Percentiles rank a stretch among this genome's conserved stretches.
Conservation (phyloP, 495 filamentous ascomycete species). For the Penicillium steckii region DNA sequence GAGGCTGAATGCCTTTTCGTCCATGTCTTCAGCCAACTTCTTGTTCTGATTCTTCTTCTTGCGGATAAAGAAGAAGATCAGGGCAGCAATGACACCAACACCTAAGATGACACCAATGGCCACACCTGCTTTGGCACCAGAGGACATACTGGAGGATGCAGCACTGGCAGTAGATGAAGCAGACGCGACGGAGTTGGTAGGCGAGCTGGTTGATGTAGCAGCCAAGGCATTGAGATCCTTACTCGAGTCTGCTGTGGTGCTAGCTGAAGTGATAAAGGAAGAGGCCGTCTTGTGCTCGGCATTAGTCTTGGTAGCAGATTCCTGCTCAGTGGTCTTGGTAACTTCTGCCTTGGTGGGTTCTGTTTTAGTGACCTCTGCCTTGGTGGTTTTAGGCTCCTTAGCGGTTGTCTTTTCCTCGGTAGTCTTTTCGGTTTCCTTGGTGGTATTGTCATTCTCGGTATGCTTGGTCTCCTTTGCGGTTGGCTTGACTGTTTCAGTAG, state of each 20-base stretch:
- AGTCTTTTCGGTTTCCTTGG: constrained; percentile 1
- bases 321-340: constrained; percentile 3
- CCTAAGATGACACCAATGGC: constrained; percentile 73
- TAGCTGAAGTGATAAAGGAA: constrained; percentile 23
- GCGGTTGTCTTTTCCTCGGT: neutral
- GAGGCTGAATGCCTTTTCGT: constrained; percentile 51
- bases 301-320: constrained; percentile 6
- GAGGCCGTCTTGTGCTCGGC: constrained; percentile 2
- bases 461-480: constrained; percentile 6
- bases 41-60: constrained; percentile 55
- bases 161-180: constrained; percentile 13
- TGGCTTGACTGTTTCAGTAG: neutral
- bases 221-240: constrained; percentile 13
- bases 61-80: constrained; percentile 64
- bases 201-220: constrained; percentile 13
- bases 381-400: no score
- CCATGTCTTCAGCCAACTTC: constrained; percentile 48
- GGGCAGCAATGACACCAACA: constrained; percentile 56
- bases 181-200: constrained; percentile 14
- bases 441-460: constrained; percentile 2
- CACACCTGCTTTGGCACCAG: constrained; percentile 77
- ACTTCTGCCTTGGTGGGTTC: neutral
- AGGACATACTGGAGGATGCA: constrained; percentile 15
- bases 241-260: constrained; percentile 11
- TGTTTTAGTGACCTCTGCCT: neutral